Base-by-base conservation (phyloP, 192 early-diverging fungal species). In the Podochytrium sp. region DNA sequence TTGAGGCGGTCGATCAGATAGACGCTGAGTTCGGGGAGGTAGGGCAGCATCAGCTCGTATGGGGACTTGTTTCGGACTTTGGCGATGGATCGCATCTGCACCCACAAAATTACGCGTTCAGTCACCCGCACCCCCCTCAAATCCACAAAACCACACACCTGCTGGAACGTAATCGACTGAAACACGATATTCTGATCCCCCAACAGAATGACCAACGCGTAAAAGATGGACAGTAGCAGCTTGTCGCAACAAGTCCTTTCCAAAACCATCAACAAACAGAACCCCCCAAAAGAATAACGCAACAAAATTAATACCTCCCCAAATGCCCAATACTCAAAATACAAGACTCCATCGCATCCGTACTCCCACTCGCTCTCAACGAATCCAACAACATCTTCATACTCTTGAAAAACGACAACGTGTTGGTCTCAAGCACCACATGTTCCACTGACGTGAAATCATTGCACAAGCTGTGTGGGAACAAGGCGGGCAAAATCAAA, bases 1-100 rank as follows among this genome's bases (percentile, higher is more conserved):
- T 33, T 47, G 3, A 71, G 30, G 3, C 34, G 57, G 27, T 78
- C 76, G 16, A 81, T 81, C 25, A 78, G 30, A 32, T 78, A 81
- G 3, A 75, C 41, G 40, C 75, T 74, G 51, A 81, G 27, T 33
- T 51, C 51, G 3, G 33, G 12, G 5, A 62, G 61, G 50, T 70
- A 76, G 0, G 80, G 80, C 27, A 20, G 38, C 18, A 81, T 43
- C 14, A 81, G 49, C 5, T 77, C 51, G 18, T 40, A 20, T 14
- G 62, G 16, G 16, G 71, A 35, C 37, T 73, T 80, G 27, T 49
- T 42, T 23, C 62, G 67, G 18, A 34, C 41, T 73, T 68, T 61
- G 16, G 74, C 65, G 30, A 76, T 64, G 23, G 27, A 55, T 37
- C 64, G 50, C 18, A 76, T 37, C 72, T 64, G 3, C 4, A 7